Conservation (phyloP, 2,329 filamentous ascomycete species). For the Fusarium sp. region DNA sequence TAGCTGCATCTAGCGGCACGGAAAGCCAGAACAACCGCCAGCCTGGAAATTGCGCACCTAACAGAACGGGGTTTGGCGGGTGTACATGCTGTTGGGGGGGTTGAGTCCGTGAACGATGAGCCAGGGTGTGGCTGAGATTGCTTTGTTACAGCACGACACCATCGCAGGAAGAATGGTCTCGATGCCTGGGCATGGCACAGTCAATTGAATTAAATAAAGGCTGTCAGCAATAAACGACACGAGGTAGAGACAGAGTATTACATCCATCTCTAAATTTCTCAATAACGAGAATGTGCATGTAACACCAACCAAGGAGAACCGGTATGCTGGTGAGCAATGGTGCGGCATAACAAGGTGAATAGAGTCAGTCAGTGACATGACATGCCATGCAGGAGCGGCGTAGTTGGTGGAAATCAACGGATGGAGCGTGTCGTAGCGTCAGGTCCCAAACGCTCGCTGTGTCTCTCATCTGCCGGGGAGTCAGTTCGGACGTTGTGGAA, state of each 20-base stretch:
- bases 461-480: conserved; percentile 48
- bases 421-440: conserved; percentile 43
- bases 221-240: conserved; percentile 4
- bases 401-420: conserved; percentile 37
- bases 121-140: conserved; percentile 48
- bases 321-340: conserved; percentile 31
- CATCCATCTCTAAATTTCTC: neutral
- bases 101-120: conserved; percentile 25
- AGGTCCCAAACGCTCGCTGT: conserved; percentile 44
- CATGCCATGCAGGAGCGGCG: conserved; percentile 26
- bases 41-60: conserved; percentile 47
- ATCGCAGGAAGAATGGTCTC: conserved; percentile 39
- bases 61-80: conserved; percentile 33
- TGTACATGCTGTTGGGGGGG: conserved; percentile 31
- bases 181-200: conserved; percentile 36
- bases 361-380: conserved; percentile 27
- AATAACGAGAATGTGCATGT: conserved; percentile 6
- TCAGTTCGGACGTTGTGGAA: conserved; percentile 35
- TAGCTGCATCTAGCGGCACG: conserved; percentile 21
- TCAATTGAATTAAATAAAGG: conserved; percentile 6
- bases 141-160: conserved; percentile 33
- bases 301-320: conserved; percentile 5
- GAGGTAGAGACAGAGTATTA: neutral
- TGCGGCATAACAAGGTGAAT: conserved; percentile 21
- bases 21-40: conserved; percentile 25